Evolutionary conservation across 225 moss, liverwort and hornwort genomes (phyloP).

Genomic region (Straminergon stramineum): DNA sequence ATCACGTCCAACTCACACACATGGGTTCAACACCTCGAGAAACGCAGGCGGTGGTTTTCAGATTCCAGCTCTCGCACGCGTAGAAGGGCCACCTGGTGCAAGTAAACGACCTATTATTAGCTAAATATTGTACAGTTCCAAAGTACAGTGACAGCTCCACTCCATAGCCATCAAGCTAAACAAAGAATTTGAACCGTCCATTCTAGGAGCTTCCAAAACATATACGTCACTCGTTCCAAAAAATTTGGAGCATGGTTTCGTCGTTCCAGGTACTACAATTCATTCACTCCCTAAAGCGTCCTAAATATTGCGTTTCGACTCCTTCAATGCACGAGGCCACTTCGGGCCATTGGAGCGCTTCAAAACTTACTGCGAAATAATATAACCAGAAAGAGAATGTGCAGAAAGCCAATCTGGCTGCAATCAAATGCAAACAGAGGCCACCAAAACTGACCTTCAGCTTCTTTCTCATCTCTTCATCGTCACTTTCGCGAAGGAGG

Average conservation of each 20-base stretch:
- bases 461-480: constrained; percentile 45
- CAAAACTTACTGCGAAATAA: not conserved
- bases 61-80: constrained; percentile 42
- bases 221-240: not conserved
- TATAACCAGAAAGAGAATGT: not conserved
- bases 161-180: no score
- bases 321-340: not conserved
- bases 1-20: not conserved
- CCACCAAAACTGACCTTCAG: constrained; percentile 18
- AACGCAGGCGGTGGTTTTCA: constrained; percentile 42
- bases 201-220: not conserved
- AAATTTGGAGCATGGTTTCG: not conserved
- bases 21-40: constrained; percentile 10
- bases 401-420: not conserved
- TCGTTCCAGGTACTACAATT: not conserved
- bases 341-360: not conserved
- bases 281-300: not conserved
- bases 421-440: not conserved
- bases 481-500: constrained; percentile 37
- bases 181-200: not conserved
- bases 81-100: constrained; percentile 30
- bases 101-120: not conserved
- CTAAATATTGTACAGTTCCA: not conserved
- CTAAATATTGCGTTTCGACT: not conserved
- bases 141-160: not conserved